These are phyloP conservation scores for Orbilia oligospora DNA, from an alignment of 2,329 filamentous ascomycete species.

Conservation along the genomic window DNA sequence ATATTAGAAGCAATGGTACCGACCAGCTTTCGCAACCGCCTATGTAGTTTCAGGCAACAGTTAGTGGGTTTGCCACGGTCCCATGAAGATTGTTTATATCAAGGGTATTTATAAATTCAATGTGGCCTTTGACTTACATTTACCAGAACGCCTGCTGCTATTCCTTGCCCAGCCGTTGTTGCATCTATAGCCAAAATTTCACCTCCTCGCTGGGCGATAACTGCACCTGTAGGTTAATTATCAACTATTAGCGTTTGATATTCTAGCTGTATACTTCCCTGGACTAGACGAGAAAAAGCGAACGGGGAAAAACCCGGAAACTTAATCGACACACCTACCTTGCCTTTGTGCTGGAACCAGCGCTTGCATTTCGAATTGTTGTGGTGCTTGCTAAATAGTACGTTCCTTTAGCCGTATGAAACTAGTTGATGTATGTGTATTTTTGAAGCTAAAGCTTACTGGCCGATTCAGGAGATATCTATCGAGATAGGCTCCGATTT, in stretches of 20 bases:
- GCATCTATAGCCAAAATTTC: constrained; percentile 2
- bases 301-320: background rate
- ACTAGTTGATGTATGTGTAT: too few relatives aligned
- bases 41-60: background rate
- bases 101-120: too few relatives aligned
- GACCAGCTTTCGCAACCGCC: background rate
- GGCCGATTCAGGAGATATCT: constrained; percentile 12
- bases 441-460: background rate
- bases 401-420: too few relatives aligned
- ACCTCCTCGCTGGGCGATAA: background rate
- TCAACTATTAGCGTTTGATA: background rate
- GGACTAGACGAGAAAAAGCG: background rate
- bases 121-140: background rate
- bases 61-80: background rate
- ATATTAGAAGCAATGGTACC: background rate
- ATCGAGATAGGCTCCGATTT: constrained; percentile 7
- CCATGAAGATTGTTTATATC: background rate
- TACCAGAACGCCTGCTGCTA: background rate
- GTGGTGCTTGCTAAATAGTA: constrained; percentile 2
- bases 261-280: too few relatives aligned
- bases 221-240: background rate
- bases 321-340: background rate
- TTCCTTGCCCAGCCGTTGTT: background rate
- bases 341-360: constrained; percentile 24
- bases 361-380: constrained; percentile 33